Conservation (phyloP, 345 rosid genomes). For the Eucalyptus leucophloia region DNA sequence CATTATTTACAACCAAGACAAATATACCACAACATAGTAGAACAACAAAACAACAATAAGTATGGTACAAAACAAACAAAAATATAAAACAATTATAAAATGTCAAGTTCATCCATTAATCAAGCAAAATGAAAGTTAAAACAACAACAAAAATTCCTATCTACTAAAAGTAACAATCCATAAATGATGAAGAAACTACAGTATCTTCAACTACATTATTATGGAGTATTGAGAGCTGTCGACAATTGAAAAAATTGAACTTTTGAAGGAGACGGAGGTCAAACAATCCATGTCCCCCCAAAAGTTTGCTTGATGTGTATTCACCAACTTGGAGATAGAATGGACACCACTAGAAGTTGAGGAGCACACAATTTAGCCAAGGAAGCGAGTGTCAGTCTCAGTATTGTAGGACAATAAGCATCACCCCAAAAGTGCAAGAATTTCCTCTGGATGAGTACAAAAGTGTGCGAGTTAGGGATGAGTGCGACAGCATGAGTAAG, state of each 20-base stretch:
- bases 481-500: neutral
- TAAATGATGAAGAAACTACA: neutral
- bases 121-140: neutral
- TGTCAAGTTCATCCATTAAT: neutral
- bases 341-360: neutral
- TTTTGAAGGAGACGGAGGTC: neutral
- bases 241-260: neutral
- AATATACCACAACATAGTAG: neutral
- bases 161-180: neutral
- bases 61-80: neutral
- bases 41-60: accelerated
- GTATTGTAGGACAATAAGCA: neutral
- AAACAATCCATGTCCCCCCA: neutral
- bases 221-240: neutral
- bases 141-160: neutral
- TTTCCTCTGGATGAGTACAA: accelerated
- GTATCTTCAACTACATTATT: neutral
- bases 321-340: neutral
- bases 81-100: neutral
- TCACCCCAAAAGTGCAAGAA: neutral
- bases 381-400: neutral
- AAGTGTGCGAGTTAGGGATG: neutral
- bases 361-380: neutral
- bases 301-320: neutral
- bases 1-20: neutral